Evolutionary conservation across 2,329 filamentous ascomycete species (phyloP).

Genomic region (Fusarium marasasianum): DNA sequence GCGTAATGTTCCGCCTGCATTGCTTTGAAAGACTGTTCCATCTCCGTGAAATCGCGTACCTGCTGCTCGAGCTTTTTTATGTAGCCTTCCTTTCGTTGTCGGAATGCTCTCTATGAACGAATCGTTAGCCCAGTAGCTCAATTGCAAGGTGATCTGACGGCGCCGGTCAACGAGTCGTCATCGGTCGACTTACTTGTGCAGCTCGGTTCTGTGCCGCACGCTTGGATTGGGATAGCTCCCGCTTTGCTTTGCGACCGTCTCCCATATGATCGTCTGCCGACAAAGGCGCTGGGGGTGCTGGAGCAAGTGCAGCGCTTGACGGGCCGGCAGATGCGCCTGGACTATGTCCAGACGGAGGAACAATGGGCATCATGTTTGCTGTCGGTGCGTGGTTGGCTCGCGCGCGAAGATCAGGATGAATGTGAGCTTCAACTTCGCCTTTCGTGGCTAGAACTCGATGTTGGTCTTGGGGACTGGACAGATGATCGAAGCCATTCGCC

Average conservation of each 20-base stretch:
- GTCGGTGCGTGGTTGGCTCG: constrained; percentile 42
- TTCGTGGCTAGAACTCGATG: constrained; percentile 48
- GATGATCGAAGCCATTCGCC: constrained; percentile 59
- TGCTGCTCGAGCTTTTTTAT: constrained; percentile 98
- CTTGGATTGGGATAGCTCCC: constrained; percentile 94
- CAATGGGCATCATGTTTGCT: constrained; percentile 53
- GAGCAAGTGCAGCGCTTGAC: constrained; percentile 43
- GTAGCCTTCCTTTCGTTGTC: constrained; percentile 96
- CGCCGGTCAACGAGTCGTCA: neutral
- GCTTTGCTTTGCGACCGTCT: constrained; percentile 80
- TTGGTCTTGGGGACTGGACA: constrained; percentile 48
- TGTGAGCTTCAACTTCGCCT: constrained; percentile 55
- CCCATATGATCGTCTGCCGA: constrained; percentile 45
- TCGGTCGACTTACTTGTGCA: constrained; percentile 79
- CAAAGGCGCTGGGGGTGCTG: constrained; percentile 44
- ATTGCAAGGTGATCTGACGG: neutral
- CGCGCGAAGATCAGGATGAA: constrained; percentile 60
- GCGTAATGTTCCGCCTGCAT: constrained; percentile 90
- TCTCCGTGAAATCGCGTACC: constrained; percentile 79
- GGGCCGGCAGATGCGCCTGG: constrained; percentile 43
- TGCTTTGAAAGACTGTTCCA: constrained; percentile 82
- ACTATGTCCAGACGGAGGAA: constrained; percentile 46
- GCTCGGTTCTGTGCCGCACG: constrained; percentile 96
- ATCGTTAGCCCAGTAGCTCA: constrained; percentile 36
- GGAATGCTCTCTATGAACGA: constrained; percentile 81